Conservation (phyloP, 2,329 filamentous ascomycete species). For the Aspergillus unguis region DNA sequence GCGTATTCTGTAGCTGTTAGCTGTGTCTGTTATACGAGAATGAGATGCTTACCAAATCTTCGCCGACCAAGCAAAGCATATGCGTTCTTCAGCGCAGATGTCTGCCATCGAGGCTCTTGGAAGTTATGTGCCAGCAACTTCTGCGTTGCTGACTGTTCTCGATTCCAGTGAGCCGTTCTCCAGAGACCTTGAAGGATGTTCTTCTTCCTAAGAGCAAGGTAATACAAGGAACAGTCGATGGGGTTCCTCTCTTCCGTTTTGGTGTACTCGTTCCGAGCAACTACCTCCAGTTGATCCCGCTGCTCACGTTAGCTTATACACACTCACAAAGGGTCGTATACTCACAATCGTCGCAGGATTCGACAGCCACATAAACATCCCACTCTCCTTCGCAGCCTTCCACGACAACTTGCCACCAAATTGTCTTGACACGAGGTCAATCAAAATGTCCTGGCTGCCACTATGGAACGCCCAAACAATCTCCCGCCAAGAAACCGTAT, state of each 20-base stretch:
- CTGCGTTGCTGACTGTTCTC: constrained; percentile 77
- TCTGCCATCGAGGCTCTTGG: constrained; percentile 78
- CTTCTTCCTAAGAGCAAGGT: constrained; percentile 88
- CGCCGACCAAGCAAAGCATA: constrained; percentile 90
- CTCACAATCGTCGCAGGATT: constrained; percentile 73
- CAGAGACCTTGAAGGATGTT: constrained; percentile 84
- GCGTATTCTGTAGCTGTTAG: constrained; percentile 69
- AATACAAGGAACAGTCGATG: constrained; percentile 85
- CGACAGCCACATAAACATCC: constrained; percentile 91
- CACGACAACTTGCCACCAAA: constrained; percentile 78
- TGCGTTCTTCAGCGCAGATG: constrained; percentile 88
- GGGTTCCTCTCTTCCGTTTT: constrained; percentile 84
- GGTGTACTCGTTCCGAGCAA: constrained; percentile 91
- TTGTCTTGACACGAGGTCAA: constrained; percentile 76
- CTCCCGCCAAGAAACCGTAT: constrained; percentile 58
- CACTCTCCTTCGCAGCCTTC: constrained; percentile 80
- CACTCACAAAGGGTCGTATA: constrained; percentile 15
- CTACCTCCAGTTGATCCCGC: constrained; percentile 78
- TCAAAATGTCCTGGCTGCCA: constrained; percentile 75
- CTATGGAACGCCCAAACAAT: constrained; percentile 47
- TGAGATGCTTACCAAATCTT: constrained; percentile 64
- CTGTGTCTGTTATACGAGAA: background rate
- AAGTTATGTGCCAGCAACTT: constrained; percentile 88
- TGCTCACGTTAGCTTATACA: constrained; percentile 32
- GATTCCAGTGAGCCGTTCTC: constrained; percentile 89